Evolutionary conservation across 2,329 filamentous ascomycete genomes (phyloP).

Genomic region (Proliferodiscus dingleyae): DNA sequence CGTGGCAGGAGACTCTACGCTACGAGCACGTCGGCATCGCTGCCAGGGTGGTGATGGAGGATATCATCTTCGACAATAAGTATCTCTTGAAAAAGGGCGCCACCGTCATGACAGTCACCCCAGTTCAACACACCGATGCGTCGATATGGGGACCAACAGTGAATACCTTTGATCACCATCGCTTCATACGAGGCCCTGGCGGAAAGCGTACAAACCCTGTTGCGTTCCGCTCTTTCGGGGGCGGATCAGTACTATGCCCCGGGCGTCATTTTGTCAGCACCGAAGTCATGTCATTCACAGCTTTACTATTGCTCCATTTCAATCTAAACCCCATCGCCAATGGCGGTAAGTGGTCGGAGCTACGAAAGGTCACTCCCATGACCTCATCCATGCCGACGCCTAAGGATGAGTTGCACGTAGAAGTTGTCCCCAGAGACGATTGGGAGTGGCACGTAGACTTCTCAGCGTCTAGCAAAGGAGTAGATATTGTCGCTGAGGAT

Average conservation of each 20-base stretch:
- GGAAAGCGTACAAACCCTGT: conserved; percentile 9
- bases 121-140: conserved; percentile 36
- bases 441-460: neutral
- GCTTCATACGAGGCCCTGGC: conserved; percentile 31
- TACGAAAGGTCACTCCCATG: neutral
- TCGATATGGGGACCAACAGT: conserved; percentile 40
- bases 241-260: conserved; percentile 33
- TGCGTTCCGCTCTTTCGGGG: conserved; percentile 33
- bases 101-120: conserved; percentile 38
- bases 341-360: neutral
- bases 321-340: conserved; percentile 20
- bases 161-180: conserved; percentile 35
- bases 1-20: conserved; percentile 40
- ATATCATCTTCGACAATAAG: conserved; percentile 36
- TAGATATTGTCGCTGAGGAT: conserved; percentile 1
- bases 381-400: conserved; percentile 1
- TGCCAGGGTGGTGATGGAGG: conserved; percentile 36
- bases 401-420: neutral
- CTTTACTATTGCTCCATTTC: conserved; percentile 6
- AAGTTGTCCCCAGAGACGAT: conserved; percentile 1
- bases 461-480: neutral
- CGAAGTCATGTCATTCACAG: conserved; percentile 32
- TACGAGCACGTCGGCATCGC: conserved; percentile 34
- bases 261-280: conserved; percentile 34
- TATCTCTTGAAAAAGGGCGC: conserved; percentile 41